phyloP scores from a whole-genome alignment of 2,329 filamentous ascomycete genomes.

The Fusarium coffeatum region DNA sequence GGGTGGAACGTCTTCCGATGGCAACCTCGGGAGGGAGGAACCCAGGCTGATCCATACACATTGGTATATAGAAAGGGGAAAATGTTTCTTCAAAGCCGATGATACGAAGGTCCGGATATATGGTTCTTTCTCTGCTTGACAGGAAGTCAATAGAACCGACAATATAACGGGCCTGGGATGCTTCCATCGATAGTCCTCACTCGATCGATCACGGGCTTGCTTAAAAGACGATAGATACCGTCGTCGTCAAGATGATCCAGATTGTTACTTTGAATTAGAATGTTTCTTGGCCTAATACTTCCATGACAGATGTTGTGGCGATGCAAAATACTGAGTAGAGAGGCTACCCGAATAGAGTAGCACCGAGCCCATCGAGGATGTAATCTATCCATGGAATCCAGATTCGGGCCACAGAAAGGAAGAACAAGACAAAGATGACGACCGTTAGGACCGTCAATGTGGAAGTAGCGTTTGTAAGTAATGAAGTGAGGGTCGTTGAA shows the following conservation, averaged over 20 bases:
- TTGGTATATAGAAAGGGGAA: not conserved
- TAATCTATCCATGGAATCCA: not conserved
- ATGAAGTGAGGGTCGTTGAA: not conserved
- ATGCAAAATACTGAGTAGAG: not conserved
- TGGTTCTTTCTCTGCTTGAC: not conserved
- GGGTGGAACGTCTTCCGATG: not conserved
- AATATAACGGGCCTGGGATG: not conserved
- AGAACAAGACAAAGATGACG: not conserved
- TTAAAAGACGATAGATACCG: not conserved
- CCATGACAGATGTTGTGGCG: not conserved
- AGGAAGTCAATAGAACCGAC: not conserved
- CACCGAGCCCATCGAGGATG: not conserved
- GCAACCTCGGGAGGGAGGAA: not conserved
- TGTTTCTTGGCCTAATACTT: not conserved
- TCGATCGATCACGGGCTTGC: not conserved
- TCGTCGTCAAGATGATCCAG: slow-evolving; percentile 1
- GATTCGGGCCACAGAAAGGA: not conserved
- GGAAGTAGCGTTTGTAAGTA: not conserved
- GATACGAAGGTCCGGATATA: not conserved
- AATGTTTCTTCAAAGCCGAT: not conserved
- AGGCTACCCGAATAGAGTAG: not conserved
- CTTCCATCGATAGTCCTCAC: not conserved
- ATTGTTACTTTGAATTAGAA: not conserved
- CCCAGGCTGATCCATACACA: rapidly evolving
- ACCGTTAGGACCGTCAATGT: not conserved